Evolutionary conservation across 306 rosid genomes (phyloP).

Genomic region (Quercus engelmannii): DNA sequence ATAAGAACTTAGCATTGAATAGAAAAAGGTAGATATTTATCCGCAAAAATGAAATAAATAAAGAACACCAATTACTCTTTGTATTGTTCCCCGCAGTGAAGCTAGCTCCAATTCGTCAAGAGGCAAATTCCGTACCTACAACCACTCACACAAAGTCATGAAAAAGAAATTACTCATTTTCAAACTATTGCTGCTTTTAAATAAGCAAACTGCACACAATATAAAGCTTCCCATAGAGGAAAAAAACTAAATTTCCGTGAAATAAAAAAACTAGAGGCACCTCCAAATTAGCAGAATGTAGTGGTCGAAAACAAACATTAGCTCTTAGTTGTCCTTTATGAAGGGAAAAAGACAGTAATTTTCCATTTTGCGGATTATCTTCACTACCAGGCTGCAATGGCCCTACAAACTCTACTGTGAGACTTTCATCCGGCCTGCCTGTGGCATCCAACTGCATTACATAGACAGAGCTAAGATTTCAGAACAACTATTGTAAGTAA

Average conservation of each 20-base stretch:
- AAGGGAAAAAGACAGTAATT: slow-evolving; percentile 60
- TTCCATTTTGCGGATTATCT: slow-evolving; percentile 47
- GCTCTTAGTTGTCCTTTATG: slow-evolving; percentile 83
- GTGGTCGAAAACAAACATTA: slow-evolving; percentile 55
- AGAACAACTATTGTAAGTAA: slow-evolving; percentile 9
- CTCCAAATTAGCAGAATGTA: slow-evolving; percentile 87
- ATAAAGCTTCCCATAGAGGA: slow-evolving; percentile 12
- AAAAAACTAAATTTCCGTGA: slow-evolving; percentile 5
- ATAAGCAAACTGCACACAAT: slow-evolving; percentile 1
- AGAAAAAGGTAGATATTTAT: background rate
- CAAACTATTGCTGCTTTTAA: background rate
- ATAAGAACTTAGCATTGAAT: background rate
- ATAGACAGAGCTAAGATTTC: slow-evolving; percentile 23
- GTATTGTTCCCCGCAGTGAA: slow-evolving; percentile 88
- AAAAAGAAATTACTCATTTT: background rate
- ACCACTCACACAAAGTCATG: slow-evolving; percentile 13
- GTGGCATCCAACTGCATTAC: slow-evolving; percentile 74
- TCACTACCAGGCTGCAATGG: slow-evolving; percentile 61
- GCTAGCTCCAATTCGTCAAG: slow-evolving; percentile 90
- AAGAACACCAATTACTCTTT: slow-evolving; percentile 52
- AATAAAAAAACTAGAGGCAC: slow-evolving; percentile 36
- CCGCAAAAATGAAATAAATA: slow-evolving; percentile 12
- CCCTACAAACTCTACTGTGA: slow-evolving; percentile 65
- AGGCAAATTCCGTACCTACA: slow-evolving; percentile 73
- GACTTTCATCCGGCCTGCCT: slow-evolving; percentile 93